Evolutionary conservation across 208 protist species (phyloP).

Genomic region (Crithidia expoeki): DNA sequence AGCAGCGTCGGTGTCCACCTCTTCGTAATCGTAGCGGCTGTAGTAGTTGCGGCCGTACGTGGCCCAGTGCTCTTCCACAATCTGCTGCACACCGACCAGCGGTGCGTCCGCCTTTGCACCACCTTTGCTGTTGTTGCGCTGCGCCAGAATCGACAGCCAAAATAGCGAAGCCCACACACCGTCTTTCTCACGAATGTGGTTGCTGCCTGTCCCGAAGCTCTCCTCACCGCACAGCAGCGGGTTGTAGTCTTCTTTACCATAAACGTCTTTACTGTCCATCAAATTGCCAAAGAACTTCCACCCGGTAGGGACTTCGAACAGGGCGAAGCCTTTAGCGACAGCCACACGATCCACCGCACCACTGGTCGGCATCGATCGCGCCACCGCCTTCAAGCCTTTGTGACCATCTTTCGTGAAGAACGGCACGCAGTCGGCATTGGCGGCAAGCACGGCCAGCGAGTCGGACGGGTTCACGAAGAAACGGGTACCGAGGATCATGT

Average conservation of each 20-base stretch:
- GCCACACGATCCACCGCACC: constrained; percentile 94
- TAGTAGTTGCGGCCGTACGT: constrained; percentile 98
- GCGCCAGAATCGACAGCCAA: constrained; percentile 96
- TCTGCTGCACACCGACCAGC: constrained; percentile 86
- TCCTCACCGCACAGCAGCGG: constrained; percentile 98
- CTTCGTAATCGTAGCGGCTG: constrained; percentile 97
- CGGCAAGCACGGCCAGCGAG: constrained; percentile 96
- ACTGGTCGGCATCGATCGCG: constrained; percentile 97
- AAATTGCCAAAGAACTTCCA: constrained; percentile 99
- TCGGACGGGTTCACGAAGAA: constrained; percentile 99
- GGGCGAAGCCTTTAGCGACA: constrained; percentile 52
- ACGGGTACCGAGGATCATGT: constrained; percentile 96
- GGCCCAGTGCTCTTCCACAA: constrained; percentile 95
- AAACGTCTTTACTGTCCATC: constrained; percentile 93
- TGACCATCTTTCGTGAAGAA: constrained; percentile 78
- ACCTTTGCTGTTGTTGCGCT: constrained; percentile 31
- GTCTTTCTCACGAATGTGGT: constrained; percentile 99
- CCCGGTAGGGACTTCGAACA: constrained; percentile 95
- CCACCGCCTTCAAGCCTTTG: constrained; percentile 90
- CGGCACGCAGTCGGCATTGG: constrained; percentile 92
- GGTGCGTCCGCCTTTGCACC: constrained; percentile 28
- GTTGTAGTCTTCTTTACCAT: constrained; percentile 63
- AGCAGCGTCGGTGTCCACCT: constrained; percentile 82
- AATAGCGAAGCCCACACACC: constrained; percentile 97
- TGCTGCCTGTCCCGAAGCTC: constrained; percentile 97